These are phyloP conservation scores for Pochonia chlamydosporia DNA, from an alignment of 2,329 filamentous ascomycete species.

Conservation along the genomic window DNA sequence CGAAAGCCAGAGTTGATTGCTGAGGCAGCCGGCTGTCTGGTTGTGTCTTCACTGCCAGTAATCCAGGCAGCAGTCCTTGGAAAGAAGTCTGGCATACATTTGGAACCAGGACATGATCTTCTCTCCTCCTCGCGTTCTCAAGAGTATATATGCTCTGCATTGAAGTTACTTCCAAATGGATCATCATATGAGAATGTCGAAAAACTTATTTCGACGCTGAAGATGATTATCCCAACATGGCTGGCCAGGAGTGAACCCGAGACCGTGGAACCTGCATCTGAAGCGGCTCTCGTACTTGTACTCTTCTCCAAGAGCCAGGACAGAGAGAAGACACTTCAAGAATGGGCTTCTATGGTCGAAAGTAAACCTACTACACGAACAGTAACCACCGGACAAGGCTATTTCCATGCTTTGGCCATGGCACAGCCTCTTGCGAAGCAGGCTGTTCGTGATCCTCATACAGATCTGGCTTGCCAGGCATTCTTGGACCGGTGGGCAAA, in stretches of 20 bases:
- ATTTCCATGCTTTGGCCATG: conserved; percentile 47
- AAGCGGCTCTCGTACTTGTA: conserved; percentile 45
- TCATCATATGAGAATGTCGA: conserved; percentile 8
- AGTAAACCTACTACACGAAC: conserved; percentile 25
- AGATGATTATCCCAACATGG: conserved; percentile 36
- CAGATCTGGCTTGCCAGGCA: conserved; percentile 35
- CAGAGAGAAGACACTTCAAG: conserved; percentile 32
- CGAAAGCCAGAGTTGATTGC: conserved; percentile 60
- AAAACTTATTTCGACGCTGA: conserved; percentile 20
- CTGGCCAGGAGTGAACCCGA: conserved; percentile 45
- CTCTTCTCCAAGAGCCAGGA: conserved; percentile 33
- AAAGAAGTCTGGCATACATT: conserved; percentile 2
- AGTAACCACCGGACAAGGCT: conserved; percentile 38
- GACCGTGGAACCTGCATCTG: conserved; percentile 41
- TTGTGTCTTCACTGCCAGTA: conserved; percentile 45
- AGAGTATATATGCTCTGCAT: conserved; percentile 17
- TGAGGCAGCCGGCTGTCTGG: conserved; percentile 54
- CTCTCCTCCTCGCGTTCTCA: conserved; percentile 15
- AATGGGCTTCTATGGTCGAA: conserved; percentile 41
- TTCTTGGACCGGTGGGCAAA: conserved; percentile 47
- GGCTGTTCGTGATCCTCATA: conserved; percentile 7
- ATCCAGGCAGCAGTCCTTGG: conserved; percentile 32
- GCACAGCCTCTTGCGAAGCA: conserved; percentile 36
- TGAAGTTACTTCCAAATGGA: conserved; percentile 11
- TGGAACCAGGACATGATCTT: conserved; percentile 17